phyloP scores from a whole-genome alignment of 345 rosid species.

The Citrus inodora region DNA sequence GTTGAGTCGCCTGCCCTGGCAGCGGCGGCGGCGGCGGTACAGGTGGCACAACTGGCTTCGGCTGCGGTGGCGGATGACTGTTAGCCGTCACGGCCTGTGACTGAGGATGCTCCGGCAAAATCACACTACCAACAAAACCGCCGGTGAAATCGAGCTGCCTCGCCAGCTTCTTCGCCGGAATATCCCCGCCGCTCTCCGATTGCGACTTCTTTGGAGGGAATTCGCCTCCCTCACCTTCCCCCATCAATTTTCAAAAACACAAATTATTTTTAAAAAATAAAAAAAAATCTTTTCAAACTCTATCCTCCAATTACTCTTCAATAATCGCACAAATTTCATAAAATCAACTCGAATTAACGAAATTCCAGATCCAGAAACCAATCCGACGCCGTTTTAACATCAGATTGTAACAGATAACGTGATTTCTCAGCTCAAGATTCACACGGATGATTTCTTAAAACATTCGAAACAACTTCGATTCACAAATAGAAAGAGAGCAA shows the following conservation, averaged over 20 bases:
- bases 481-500: conserved; percentile 12
- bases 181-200: conserved; percentile 31
- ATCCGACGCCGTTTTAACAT: conserved; percentile 14
- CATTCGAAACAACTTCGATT: conserved; percentile 22
- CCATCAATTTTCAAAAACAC: conserved; percentile 44
- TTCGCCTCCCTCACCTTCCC: conserved; percentile 64
- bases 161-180: conserved; percentile 72
- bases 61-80: conserved; percentile 21
- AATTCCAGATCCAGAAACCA: conserved; percentile 45
- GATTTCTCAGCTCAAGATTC: conserved; percentile 40
- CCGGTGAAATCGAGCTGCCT: conserved; percentile 94
- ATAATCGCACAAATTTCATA: conserved; percentile 21
- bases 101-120: conserved; percentile 54
- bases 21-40: conserved; percentile 21
- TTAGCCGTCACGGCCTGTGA: conserved; percentile 14
- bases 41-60: conserved; percentile 13
- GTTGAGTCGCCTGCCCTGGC: conserved; percentile 34
- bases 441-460: conserved; percentile 11
- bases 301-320: conserved; percentile 21
- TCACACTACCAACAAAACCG: conserved; percentile 32
- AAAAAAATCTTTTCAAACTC: conserved; percentile 19
- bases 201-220: conserved; percentile 67
- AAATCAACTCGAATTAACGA: conserved; percentile 31
- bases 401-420: conserved; percentile 19
- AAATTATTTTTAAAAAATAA: not conserved